Conservation (phyloP, 805 yeast genomes). For the Candida yuanshanica region DNA sequence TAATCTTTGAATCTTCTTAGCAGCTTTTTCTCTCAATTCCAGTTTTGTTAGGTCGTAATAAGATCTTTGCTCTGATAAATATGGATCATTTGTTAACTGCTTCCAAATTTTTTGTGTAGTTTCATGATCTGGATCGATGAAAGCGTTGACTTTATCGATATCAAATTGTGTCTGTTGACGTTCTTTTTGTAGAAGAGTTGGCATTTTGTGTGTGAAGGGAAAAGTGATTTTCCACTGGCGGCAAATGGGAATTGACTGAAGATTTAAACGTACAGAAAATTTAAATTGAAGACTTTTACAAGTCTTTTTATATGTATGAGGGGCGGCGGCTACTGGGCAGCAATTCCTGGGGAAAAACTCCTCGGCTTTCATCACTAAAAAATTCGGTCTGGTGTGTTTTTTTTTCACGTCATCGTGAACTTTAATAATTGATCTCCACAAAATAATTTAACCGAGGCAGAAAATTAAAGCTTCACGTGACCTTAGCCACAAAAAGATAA, state of each 20-base stretch:
- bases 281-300: too few relatives aligned
- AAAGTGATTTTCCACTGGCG: background rate
- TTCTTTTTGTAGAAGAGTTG: constrained; percentile 32
- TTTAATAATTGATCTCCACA: background rate
- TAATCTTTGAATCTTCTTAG: constrained; percentile 54
- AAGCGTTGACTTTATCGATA: constrained; percentile 44
- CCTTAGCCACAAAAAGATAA: too few relatives aligned
- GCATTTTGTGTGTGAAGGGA: constrained; percentile 5
- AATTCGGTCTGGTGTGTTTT: too few relatives aligned
- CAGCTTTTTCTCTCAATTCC: constrained; percentile 56
- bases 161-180: constrained; percentile 39
- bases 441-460: background rate
- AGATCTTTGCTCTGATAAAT: constrained; percentile 45
- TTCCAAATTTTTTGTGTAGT: constrained; percentile 45
- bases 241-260: too few relatives aligned
- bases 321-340: too few relatives aligned
- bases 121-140: constrained; percentile 46
- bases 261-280: too few relatives aligned
- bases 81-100: constrained; percentile 64
- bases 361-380: background rate
- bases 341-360: too few relatives aligned
- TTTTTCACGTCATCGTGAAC: background rate
- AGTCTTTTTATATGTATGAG: background rate
- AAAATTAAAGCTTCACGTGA: background rate
- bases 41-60: constrained; percentile 54